These are phyloP conservation scores for Tuber aestivum DNA, from an alignment of 495 filamentous ascomycete genomes.

Conservation along the genomic window DNA sequence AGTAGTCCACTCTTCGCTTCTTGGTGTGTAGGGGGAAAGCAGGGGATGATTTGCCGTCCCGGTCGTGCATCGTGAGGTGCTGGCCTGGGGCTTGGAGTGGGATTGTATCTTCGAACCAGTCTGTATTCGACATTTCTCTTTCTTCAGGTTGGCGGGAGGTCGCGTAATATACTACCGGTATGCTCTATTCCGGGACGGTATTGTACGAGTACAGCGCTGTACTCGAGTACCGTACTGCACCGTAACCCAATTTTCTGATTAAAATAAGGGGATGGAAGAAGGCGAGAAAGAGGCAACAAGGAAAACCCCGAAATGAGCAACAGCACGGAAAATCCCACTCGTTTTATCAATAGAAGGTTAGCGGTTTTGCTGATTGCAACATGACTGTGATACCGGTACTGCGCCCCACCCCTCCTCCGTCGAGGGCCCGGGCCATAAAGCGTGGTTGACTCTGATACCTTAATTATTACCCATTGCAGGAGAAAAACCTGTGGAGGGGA, in stretches of 20 bases:
- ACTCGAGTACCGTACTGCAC: neutral
- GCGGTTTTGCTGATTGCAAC: neutral
- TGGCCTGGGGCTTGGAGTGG: neutral
- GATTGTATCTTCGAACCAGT: neutral
- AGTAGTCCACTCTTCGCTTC: constrained; percentile 22
- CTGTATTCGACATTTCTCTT: neutral
- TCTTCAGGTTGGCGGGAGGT: neutral
- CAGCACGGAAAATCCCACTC: neutral
- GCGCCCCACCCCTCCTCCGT: neutral
- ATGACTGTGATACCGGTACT: neutral
- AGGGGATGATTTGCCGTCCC: neutral
- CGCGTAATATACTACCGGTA: neutral
- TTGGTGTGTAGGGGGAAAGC: constrained; percentile 15
- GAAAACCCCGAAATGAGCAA: neutral
- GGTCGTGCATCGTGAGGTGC: neutral
- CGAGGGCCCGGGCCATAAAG: neutral
- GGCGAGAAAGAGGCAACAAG: neutral
- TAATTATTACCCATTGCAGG: neutral
- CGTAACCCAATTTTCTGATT: neutral
- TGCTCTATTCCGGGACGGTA: no score
- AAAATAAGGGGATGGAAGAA: neutral
- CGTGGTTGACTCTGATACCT: neutral
- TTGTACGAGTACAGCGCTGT: no score
- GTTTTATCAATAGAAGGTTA: neutral
- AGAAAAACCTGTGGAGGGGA: neutral